Percentiles rank a stretch among this genome's conserved stretches.
Evolutionary conservation across 208 protist species (phyloP).

Genomic region (Crithidia mellificae): DNA sequence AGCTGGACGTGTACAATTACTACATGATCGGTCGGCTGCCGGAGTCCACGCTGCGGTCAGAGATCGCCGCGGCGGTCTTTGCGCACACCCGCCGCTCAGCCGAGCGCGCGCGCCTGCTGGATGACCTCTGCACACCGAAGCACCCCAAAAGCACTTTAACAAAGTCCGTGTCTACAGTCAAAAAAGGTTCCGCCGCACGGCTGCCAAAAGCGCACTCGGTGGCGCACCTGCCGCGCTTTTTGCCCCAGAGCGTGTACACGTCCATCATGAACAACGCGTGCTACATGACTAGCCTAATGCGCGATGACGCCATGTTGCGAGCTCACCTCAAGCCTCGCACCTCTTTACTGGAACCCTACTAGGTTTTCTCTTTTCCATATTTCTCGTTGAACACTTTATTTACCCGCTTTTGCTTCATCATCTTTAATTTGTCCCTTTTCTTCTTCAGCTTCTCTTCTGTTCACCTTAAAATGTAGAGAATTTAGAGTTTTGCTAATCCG

Average conservation of each 20-base stretch:
- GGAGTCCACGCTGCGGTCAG: slow-evolving; percentile 48
- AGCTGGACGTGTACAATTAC: slow-evolving; percentile 60
- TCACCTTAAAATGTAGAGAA: neutral
- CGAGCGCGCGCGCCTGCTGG: slow-evolving; percentile 25
- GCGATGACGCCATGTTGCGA: slow-evolving; percentile 41
- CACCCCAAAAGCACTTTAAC: neutral
- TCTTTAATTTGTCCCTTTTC: no score
- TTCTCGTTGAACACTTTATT: no score
- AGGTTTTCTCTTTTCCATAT: slow-evolving; percentile 1
- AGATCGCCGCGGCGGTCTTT: slow-evolving; percentile 41
- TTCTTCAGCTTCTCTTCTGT: neutral
- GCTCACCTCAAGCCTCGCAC: slow-evolving; percentile 43
- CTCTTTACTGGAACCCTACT: slow-evolving; percentile 47
- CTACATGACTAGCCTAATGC: slow-evolving; percentile 63
- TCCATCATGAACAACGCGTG: slow-evolving; percentile 72
- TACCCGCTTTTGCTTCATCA: no score
- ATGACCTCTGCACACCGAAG: slow-evolving; percentile 23
- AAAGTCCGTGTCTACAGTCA: no score
- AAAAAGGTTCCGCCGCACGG: neutral
- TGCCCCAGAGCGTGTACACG: slow-evolving; percentile 31
- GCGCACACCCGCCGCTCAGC: slow-evolving; percentile 24
- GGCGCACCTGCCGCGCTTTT: slow-evolving; percentile 38
- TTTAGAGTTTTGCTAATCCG: slow-evolving; percentile 14
- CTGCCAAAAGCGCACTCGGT: neutral
- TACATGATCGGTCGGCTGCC: slow-evolving; percentile 53